Evolutionary conservation across 352 stramenopile genomes (phyloP), one percentile per base, ranked within the genome.

Genomic region (Globisporangium emineosum): DNA sequence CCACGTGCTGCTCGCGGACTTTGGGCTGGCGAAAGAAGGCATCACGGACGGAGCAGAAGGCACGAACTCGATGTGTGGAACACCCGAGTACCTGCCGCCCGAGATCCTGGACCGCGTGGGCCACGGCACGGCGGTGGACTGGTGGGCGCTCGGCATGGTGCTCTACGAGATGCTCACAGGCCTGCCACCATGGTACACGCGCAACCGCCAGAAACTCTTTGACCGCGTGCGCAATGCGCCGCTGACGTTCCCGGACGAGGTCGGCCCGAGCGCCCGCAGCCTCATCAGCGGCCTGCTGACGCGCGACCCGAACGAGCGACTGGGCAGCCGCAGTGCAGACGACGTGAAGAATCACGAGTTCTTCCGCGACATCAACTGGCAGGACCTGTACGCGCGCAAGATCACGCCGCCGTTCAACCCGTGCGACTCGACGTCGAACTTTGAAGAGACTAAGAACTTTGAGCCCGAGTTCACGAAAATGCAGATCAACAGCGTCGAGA

Each of bases 111-210:
- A 92, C 73, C 83, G 88, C 52, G 80, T 92, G 43, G 90, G 88
- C 43, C 88, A 98, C 72, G 92, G 92, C 64, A 97, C 87, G 7
- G 86, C 88, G 19, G 90, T 97, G 13, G 92, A 98, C 72, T 98
- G 91, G 90, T 98, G 92, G 92, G 88, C 88, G 15, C 83, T 98
- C 25, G 92, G 86, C 43, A 93, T 93, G 82, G 83, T 98, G 60
- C 75, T 98, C 15, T 98, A 97, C 77, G 91, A 98, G 66, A 97
- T 98, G 91, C 80, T 98, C 33, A 98, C 87, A 66, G 91, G 91
- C 0, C 74, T 97, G 43, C 90, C 90, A 15, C 91, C 88, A 17
- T 97, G 91, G 91, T 97, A 97, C 83, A 97, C 89, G 60, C 89
- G 90, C 70, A 95, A 97, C 78, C 85, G 90, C 51, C 86, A 97